Evolutionary conservation across 2,329 filamentous ascomycete species (phyloP), one percentile per base, ranked within the genome.

Genomic region (Exserohilum rostratum): DNA sequence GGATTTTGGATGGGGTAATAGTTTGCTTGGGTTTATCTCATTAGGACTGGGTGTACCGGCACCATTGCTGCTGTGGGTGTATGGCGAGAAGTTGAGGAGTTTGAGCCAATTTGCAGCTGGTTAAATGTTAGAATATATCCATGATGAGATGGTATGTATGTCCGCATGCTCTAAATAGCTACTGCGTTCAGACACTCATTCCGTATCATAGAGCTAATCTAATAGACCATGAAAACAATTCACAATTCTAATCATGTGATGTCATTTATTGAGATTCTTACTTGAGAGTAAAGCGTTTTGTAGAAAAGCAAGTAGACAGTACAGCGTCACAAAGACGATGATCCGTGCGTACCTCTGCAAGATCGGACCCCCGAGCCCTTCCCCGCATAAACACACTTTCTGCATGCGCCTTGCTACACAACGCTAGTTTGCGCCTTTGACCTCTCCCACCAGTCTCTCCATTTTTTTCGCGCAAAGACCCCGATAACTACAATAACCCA

Each of bases 1-100:
- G 35, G 77, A 75, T 18, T 77, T 74, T 56, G 79, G 78, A 0
- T 77, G 76, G 73, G 78, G 76, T 0, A 77, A 76, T 52, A 75
- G 69, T 46, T 18, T 78, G 51, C 50, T 78, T 29, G 76, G 65
- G 0, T 76, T 78, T 35, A 42, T 76, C 13, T 70, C 69, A 1
- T 18, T 77, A 44, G 70, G 10, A 5, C 18, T 78, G 31, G 76
- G 76, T 4, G 59, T 82, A 18, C 79, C 80, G 2, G 80, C 80
- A 18, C 82, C 82, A 13, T 67, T 83, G 2, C 65, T 83, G 51
- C 60, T 85, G 49, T 84, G 81, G 81, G 78, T 68, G 43, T 83
- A 72, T 69, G 82, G 82, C 0, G 76, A 77, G 67, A 64, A 40
- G 44, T 55, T 85, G 66, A 72, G 82, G 59, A 74, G 61, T 53